Conservation (phyloP, 164 flowering plant species). For the Nelumbo lutea region DNA sequence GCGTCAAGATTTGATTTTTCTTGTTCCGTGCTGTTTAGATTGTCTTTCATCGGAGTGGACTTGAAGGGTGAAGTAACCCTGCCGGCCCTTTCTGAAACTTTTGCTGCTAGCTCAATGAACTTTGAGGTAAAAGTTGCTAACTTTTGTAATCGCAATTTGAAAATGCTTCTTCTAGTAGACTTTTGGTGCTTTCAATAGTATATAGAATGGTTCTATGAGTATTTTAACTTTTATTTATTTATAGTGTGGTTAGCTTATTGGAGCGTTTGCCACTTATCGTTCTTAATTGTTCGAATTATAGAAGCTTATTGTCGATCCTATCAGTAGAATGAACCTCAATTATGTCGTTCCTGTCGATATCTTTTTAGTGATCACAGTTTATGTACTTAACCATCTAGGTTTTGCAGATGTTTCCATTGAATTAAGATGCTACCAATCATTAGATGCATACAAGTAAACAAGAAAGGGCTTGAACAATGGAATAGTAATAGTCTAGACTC, state of each 20-base stretch:
- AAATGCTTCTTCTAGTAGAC: neutral
- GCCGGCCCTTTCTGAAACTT: neutral
- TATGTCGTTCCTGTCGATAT: no score
- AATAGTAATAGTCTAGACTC: no score
- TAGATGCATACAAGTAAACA: no score
- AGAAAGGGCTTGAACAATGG: no score
- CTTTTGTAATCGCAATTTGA: neutral
- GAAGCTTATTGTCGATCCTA: neutral
- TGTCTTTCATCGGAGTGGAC: neutral
- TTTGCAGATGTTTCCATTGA: no score
- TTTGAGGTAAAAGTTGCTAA: neutral
- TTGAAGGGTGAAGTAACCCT: conserved; percentile 2
- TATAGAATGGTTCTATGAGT: neutral
- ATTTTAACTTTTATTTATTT: no score
- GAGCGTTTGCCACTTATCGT: neutral
- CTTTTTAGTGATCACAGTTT: no score
- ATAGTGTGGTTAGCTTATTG: neutral
- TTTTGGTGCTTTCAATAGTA: neutral
- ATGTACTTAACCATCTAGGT: no score
- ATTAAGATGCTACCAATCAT: no score
- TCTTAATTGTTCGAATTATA: neutral
- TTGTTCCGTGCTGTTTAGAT: conserved; percentile 2
- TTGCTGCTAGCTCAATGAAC: neutral
- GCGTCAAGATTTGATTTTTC: neutral
- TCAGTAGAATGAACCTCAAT: neutral